These are phyloP conservation scores for Amanita rubescens DNA, from an alignment of 768 basidiomycete species.

Conservation along the genomic window DNA sequence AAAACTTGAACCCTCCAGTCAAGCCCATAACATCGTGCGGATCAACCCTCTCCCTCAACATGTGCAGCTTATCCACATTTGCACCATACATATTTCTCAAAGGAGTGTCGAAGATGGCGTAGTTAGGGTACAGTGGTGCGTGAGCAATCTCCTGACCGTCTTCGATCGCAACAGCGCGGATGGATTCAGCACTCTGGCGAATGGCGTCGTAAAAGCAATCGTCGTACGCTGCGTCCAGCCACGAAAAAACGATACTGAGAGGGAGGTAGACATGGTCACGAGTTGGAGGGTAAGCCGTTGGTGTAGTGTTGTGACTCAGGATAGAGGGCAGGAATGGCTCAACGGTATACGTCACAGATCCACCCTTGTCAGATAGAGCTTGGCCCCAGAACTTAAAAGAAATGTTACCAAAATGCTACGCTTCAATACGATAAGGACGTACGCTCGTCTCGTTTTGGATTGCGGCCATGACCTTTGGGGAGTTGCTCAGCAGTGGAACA, in stretches of 20 bases:
- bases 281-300: conserved; percentile 39
- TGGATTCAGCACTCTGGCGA: conserved; percentile 24
- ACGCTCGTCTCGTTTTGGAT: conserved; percentile 31
- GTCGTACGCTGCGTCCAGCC: conserved; percentile 15
- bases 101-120: conserved; percentile 37
- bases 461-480: conserved; percentile 22
- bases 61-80: conserved; percentile 27
- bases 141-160: conserved; percentile 31
- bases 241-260: conserved; percentile 19
- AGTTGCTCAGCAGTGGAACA: conserved; percentile 25
- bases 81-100: conserved; percentile 35
- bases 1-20: conserved; percentile 44
- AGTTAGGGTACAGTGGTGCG: conserved; percentile 26
- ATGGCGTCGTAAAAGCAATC: conserved; percentile 26
- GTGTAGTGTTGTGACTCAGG: conserved; percentile 27
- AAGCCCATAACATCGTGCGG: conserved; percentile 45
- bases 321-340: conserved; percentile 37
- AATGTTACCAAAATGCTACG: no score
- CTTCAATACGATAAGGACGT: not conserved
- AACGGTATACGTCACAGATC: conserved; percentile 29
- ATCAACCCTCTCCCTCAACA: conserved; percentile 34
- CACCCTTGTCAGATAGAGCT: not conserved
- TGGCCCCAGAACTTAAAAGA: not conserved
- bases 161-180: conserved; percentile 25
- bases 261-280: conserved; percentile 19